Conservation (phyloP, 306 rosid genomes). For the Medicago arabica region DNA sequence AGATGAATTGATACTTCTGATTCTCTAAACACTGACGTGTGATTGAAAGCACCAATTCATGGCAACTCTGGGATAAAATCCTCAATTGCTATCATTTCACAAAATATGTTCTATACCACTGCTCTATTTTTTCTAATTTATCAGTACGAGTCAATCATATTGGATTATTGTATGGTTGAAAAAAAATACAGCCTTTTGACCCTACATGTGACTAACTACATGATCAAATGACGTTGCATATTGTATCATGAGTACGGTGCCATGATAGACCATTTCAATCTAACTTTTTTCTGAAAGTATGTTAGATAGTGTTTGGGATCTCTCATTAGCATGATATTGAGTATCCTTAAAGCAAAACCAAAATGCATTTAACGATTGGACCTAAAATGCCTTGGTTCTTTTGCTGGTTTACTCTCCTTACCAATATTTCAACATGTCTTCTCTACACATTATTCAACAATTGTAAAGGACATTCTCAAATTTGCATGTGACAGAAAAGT, state of each 20-base stretch:
- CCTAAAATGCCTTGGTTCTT: background rate
- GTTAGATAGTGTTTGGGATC: background rate
- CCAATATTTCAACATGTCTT: background rate
- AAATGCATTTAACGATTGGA: background rate
- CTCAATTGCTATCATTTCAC: too few species aligned
- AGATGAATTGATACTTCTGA: too few species aligned
- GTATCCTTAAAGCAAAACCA: background rate
- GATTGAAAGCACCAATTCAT: too few species aligned
- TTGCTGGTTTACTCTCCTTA: background rate
- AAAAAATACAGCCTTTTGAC: background rate
- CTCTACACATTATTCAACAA: slow-evolving; percentile 13
- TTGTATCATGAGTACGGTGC: background rate
- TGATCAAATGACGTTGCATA: background rate
- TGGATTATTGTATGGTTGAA: slow-evolving; percentile 1
- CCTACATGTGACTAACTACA: background rate
- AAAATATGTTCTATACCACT: too few species aligned
- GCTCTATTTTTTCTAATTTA: background rate
- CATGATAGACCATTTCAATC: background rate
- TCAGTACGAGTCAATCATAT: too few species aligned
- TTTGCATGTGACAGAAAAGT: too few species aligned
- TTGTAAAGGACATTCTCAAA: too few species aligned
- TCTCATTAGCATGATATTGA: background rate
- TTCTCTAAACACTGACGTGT: too few species aligned
- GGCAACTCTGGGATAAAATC: too few species aligned
- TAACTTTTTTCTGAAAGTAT: too few species aligned